Evolutionary conservation across 2,329 filamentous ascomycete species (phyloP), one percentile per base, ranked within the genome.

Genomic region (Eurotiales sp.): DNA sequence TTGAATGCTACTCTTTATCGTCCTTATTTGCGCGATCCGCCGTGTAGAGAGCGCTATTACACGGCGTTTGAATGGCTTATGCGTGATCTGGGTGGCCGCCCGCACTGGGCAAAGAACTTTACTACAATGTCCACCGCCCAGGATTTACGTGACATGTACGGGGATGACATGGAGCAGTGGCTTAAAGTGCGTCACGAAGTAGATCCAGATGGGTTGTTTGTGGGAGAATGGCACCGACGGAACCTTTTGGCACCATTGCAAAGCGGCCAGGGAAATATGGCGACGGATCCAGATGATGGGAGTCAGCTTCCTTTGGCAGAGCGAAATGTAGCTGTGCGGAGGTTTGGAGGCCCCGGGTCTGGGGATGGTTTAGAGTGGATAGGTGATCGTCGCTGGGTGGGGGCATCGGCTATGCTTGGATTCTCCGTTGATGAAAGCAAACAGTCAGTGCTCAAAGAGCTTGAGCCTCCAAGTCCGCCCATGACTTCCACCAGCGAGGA

Each of bases 21-120:
- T 14, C 88, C 90, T 0, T 93, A 95, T 66, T 76, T 81, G 61
- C 77, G 77, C 53, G 88, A 95, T 60, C 90, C 90, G 8, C 87
- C 88, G 0, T 91, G 87, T 62, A 80, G 77, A 48, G 77, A 79
- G 49, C 80, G 87, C 42, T 95, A 95, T 75, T 96, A 95, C 68
- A 79, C 91, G 69, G 90, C 86, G 1, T 95, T 96, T 58, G 90
- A 96, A 69, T 92, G 86, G 77, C 76, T 96, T 41, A 95, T 95
- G 90, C 84, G 83, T 53, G 87, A 95, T 40, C 75, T 95, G 59
- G 88, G 86, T 47, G 90, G 86, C 8, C 81, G 81, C 41, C 90
- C 90, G 15, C 90, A 96, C 70, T 96, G 90, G 88, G 90, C 90
- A 7, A 96, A 96, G 78, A 95, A 96, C 67, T 96, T 95, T 68